Conservation (phyloP, 2,329 filamentous ascomycete species). For the Rhynchosporium graminicola region DNA sequence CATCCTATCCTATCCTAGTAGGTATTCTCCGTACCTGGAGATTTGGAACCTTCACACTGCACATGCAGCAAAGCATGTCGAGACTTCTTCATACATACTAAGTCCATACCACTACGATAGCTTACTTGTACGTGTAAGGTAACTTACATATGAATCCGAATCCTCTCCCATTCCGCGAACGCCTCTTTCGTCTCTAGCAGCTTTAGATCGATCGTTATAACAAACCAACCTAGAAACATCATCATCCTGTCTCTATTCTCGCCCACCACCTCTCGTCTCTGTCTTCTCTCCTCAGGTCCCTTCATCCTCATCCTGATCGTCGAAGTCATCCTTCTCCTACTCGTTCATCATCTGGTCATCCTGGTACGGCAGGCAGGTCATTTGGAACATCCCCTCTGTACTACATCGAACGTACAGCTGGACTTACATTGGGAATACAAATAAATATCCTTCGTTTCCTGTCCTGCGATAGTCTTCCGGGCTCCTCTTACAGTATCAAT, state of each 20-base stretch:
- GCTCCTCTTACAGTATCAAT: neutral
- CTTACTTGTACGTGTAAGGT: neutral
- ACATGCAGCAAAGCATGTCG: neutral
- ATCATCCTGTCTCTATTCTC: neutral
- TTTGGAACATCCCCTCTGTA: conserved; percentile 19
- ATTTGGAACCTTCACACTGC: neutral
- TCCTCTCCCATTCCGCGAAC: neutral
- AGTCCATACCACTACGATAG: neutral
- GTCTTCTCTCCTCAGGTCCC: neutral
- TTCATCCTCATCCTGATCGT: neutral
- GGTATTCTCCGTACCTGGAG: neutral
- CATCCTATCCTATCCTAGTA: too few relatives aligned
- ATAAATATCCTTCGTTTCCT: neutral
- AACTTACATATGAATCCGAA: conserved; percentile 6
- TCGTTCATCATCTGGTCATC: neutral
- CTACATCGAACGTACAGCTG: conserved; percentile 4
- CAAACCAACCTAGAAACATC: conserved; percentile 3
- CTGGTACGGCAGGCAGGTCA: neutral
- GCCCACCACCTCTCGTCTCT: neutral
- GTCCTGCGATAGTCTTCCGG: neutral
- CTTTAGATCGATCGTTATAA: conserved; percentile 12
- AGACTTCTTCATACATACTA: neutral
- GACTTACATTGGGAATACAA: conserved; percentile 9
- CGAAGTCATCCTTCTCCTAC: neutral
- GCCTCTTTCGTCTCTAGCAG: conserved; percentile 10